phyloP scores from a whole-genome alignment of 208 protist genomes.

The Naegleria gruberi region DNA sequence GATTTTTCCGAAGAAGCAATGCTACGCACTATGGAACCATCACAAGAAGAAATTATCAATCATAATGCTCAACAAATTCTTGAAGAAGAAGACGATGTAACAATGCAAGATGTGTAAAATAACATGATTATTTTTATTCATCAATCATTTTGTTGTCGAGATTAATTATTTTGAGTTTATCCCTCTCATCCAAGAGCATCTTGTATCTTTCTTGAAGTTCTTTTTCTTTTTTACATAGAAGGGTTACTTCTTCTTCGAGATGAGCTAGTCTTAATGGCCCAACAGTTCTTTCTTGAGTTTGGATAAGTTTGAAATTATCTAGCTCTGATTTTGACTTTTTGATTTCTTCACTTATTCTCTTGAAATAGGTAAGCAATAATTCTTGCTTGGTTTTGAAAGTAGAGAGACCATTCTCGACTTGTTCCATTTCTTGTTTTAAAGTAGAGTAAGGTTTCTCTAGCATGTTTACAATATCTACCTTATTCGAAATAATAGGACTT shows the following conservation, averaged over 20 bases:
- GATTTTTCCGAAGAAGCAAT: not conserved
- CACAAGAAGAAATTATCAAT: not conserved
- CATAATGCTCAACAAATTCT: not conserved
- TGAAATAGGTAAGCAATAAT: not conserved
- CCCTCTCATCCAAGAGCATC: not conserved
- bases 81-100: not conserved
- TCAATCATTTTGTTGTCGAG: not conserved
- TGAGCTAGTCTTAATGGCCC: not conserved
- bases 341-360: not conserved
- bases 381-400: not conserved
- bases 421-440: not conserved
- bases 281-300: not conserved
- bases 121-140: not conserved
- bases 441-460: not conserved
- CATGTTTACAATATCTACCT: not conserved
- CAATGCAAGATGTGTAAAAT: not conserved
- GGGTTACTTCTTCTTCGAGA: not conserved
- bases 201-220: conserved; percentile 1
- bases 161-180: not conserved
- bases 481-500: not conserved
- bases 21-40: not conserved
- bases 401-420: not conserved
- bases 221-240: not conserved
- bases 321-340: not conserved
- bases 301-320: not conserved